Evolutionary conservation across 2,329 filamentous ascomycete species (phyloP).

Genomic region (Phaeosphaeriaceae sp.): DNA sequence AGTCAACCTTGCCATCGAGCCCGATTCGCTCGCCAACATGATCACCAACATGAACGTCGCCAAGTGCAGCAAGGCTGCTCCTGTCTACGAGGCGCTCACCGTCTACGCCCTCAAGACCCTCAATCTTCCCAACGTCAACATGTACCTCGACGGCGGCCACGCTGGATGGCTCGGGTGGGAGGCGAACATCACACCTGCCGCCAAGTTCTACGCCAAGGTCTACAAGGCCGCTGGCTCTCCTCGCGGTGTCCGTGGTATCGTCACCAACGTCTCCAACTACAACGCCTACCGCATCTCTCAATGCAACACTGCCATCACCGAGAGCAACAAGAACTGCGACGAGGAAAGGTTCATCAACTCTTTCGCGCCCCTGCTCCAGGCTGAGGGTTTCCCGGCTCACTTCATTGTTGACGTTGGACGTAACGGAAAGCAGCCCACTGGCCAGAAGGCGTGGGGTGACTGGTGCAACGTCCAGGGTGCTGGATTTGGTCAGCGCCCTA

Average conservation of each 20-base stretch:
- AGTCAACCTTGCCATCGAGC: constrained; percentile 59
- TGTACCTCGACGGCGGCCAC: constrained; percentile 70
- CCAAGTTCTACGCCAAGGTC: constrained; percentile 55
- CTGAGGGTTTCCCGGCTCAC: constrained; percentile 59
- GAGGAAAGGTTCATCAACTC: constrained; percentile 62
- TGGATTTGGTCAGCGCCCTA: constrained; percentile 70
- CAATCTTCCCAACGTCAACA: constrained; percentile 67
- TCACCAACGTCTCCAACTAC: constrained; percentile 67
- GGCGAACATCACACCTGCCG: constrained; percentile 63
- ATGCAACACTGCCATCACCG: constrained; percentile 52
- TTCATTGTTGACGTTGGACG: constrained; percentile 64
- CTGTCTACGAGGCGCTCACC: constrained; percentile 63
- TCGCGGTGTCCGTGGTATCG: constrained; percentile 59
- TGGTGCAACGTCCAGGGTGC: constrained; percentile 72
- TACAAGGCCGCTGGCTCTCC: constrained; percentile 58
- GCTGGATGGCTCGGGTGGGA: constrained; percentile 70
- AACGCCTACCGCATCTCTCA: constrained; percentile 59
- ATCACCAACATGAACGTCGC: constrained; percentile 65
- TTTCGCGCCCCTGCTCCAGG: constrained; percentile 56
- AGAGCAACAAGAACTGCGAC: constrained; percentile 59
- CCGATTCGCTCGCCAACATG: constrained; percentile 62
- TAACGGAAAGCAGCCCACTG: constrained; percentile 67
- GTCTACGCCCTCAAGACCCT: constrained; percentile 64
- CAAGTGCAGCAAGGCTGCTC: constrained; percentile 62
- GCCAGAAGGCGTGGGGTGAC: constrained; percentile 65